These are phyloP conservation scores for Vinca minor DNA, from an alignment of 257 asterid species.

Conservation along the genomic window DNA sequence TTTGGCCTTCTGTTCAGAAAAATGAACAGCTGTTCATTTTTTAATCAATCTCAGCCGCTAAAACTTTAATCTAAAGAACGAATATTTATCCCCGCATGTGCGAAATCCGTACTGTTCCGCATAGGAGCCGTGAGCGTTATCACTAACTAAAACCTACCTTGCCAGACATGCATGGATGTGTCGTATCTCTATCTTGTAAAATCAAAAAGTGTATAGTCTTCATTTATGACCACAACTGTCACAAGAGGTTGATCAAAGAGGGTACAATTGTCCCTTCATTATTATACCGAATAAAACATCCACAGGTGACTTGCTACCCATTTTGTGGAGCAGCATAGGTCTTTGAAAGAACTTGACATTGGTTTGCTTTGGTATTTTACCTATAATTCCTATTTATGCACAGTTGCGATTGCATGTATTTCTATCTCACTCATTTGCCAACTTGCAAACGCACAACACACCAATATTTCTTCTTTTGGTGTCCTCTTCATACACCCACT, in stretches of 20 bases:
- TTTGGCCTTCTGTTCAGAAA: too few relatives aligned
- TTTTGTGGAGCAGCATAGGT: conserved; percentile 20
- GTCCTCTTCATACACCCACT: too few relatives aligned
- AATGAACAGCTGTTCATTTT: too few relatives aligned
- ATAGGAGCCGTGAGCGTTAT: too few relatives aligned
- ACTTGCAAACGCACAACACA: too few relatives aligned
- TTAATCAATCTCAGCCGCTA: too few relatives aligned
- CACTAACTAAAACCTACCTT: too few relatives aligned
- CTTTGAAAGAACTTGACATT: conserved; percentile 22
- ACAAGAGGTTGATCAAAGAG: conserved; percentile 13
- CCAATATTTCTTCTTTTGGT: too few relatives aligned
- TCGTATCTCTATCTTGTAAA: background rate
- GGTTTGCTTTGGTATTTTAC: conserved; percentile 10
- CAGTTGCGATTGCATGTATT: background rate
- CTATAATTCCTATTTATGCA: background rate
- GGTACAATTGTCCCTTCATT: conserved; percentile 59
- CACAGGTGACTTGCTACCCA: conserved; percentile 36
- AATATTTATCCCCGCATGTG: too few relatives aligned
- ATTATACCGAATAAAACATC: conserved; percentile 35
- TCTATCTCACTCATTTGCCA: background rate
- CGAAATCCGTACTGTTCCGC: too few relatives aligned
- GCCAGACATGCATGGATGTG: background rate
- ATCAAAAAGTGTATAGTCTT: background rate
- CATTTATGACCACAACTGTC: conserved; percentile 10
- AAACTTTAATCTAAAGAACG: too few relatives aligned